phyloP scores from a whole-genome alignment of 768 basidiomycete species.

The Russula virescens region DNA sequence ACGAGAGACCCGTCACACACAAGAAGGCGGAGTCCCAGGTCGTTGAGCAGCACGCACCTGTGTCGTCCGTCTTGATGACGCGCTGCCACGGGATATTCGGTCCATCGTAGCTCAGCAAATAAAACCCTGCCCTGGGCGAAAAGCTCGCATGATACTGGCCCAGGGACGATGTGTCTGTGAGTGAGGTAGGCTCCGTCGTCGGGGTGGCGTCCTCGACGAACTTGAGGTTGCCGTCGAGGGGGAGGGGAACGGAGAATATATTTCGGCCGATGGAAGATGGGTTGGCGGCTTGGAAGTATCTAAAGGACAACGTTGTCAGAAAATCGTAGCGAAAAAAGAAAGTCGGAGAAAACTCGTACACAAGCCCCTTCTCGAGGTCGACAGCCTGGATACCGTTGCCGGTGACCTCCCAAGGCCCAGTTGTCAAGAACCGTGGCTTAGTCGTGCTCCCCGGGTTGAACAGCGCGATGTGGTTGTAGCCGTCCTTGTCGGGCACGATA shows the following conservation, averaged over 20 bases:
- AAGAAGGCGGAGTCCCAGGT: neutral
- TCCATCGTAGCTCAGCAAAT: constrained; percentile 72
- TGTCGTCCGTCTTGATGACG: constrained; percentile 51
- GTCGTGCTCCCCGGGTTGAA: constrained; percentile 71
- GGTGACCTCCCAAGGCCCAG: constrained; percentile 87
- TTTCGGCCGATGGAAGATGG: constrained; percentile 80
- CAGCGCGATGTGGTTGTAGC: constrained; percentile 89
- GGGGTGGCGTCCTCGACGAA: constrained; percentile 24
- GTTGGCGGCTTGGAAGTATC: constrained; percentile 85
- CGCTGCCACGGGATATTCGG: constrained; percentile 86
- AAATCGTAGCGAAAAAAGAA: constrained; percentile 1
- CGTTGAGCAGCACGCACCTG: constrained; percentile 29
- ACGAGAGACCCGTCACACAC: neutral
- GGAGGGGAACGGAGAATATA: constrained; percentile 74
- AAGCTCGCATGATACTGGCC: constrained; percentile 66
- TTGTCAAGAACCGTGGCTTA: constrained; percentile 77
- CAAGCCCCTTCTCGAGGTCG: constrained; percentile 56
- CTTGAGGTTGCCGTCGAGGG: constrained; percentile 36
- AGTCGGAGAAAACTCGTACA: constrained; percentile 45
- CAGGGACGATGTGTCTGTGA: constrained; percentile 48
- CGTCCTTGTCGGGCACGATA: constrained; percentile 73
- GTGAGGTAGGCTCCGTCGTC: constrained; percentile 37
- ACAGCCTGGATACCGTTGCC: constrained; percentile 64
- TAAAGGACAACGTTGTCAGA: constrained; percentile 29
- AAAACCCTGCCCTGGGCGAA: constrained; percentile 83